Evolutionary conservation across 1,139 yeast genomes (phyloP), one percentile per base, ranked within the genome.

Genomic region (Pneumocystis sp.): DNA sequence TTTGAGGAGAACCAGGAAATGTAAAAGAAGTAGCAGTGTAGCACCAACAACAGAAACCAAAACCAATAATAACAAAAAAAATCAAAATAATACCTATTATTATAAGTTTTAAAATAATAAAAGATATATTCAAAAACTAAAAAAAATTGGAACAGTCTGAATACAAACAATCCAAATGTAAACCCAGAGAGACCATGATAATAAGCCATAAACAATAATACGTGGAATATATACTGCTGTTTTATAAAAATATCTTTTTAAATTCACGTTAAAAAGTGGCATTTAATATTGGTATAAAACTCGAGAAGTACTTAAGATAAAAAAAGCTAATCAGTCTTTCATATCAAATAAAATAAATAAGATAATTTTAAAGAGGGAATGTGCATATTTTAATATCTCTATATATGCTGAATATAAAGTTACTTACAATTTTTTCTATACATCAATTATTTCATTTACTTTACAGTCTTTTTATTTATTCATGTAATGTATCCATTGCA

Each of bases 1-100:
- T 25, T 25, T 25, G 50, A n/a, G 65, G 66, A 17, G 64, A 65
- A 39, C 67, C 67, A 17, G 67, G 67, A 12, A 44, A 56, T 19
- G 65, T 65, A 61, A 63, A 61, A 61, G 63, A 39, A 19, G 67
- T 65, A 44, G 63, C 61, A n/a, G 63, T 63, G 25, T 65, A 65
- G 39, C 65, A 50, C 67, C 67, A 65, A 19, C 31, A 25, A 25
- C n/a, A 50, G 12, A 50, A 12, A 8, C 21, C 17, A 50, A 50
- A 25, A 10, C 57, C 31, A 25, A 50, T 50, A 50, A 5, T 50
- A 15, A 31, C 17, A 25, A 50, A 50, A 25, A 15, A 50, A 12
- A 50, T 50, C 12, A 50, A 25, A 25, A 50, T 50, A 50, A 25
- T 12, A 12, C 8, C 34, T 50, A 25, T 50, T 50, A 12, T 10